A percentile compares a stretch with the other conserved stretches of the same genome.
These are phyloP conservation scores for Diaporthe batatas DNA, from an alignment of 2,329 filamentous ascomycete species.

Conservation along the genomic window DNA sequence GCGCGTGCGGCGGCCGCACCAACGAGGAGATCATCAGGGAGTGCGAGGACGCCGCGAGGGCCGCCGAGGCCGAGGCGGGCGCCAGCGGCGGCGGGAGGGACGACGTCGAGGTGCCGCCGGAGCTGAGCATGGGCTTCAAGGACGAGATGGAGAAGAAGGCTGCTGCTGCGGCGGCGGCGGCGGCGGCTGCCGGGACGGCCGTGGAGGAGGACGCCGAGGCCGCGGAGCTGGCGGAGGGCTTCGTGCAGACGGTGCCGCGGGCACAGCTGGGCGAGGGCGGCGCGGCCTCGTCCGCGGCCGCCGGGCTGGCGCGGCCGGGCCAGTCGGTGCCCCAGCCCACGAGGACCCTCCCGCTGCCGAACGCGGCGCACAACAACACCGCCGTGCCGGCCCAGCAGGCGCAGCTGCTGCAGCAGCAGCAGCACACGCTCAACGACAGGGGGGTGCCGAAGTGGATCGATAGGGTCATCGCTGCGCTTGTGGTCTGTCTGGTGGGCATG, in stretches of 20 bases:
- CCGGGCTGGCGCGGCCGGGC: constrained; percentile 42
- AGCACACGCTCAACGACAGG: constrained; percentile 51
- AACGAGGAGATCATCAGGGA: constrained; percentile 83
- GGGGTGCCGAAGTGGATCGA: constrained; percentile 83
- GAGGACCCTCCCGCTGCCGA: constrained; percentile 51
- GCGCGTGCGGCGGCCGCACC: constrained; percentile 76
- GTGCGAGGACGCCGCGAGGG: constrained; percentile 70
- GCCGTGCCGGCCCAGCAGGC: constrained; percentile 36
- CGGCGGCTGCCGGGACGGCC: constrained; percentile 16
- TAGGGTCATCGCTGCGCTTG: constrained; percentile 80
- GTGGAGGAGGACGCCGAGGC: constrained; percentile 57
- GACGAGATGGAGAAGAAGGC: constrained; percentile 73
- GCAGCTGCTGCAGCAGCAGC: constrained; percentile 38
- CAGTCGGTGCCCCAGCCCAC: constrained; percentile 53
- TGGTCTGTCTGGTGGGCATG: constrained; percentile 78
- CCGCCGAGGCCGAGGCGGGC: constrained; percentile 42
- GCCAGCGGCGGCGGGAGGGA: constrained; percentile 45
- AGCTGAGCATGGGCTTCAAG: constrained; percentile 76
- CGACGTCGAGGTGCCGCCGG: constrained; percentile 66
- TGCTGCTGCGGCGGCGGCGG: constrained; percentile 40
- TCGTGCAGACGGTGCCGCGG: constrained; percentile 63
- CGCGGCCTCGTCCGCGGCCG: constrained; percentile 37
- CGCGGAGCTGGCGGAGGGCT: constrained; percentile 69
- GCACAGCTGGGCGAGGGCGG: constrained; percentile 37
- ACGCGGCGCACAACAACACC: constrained; percentile 37